Base-by-base conservation (phyloP, 768 basidiomycete species). In the Harrya chromipes region DNA sequence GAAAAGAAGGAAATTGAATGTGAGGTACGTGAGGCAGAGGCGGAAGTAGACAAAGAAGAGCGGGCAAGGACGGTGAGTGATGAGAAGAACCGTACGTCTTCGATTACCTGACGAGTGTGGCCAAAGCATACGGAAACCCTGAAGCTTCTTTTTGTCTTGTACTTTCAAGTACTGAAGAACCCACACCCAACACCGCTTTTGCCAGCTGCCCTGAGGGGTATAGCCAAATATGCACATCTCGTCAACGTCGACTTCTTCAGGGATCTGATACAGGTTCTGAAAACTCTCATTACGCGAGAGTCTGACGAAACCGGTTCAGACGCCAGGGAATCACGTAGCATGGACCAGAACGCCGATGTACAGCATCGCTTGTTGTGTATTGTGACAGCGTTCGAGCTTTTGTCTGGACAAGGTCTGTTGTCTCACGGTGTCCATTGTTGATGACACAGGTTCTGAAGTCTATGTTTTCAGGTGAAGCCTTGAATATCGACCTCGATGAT, bases 171-270 rank as follows among this genome's bases (percentile, higher is more conserved):
- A 59, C 76, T 99, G 57, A 99, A 98, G 71, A 84, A 83, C 65
- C 83, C 90, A 11, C 75, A 73, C 20, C 83, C 86, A 27, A 88
- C 88, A 2, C 81, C 84, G 16, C 77, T 98, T 9, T 77, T 98
- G 13, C 85, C 92, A 19, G 81, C 88, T 27, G 94, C 94, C 37
- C 76, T 99, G 55, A 85, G 87, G 61, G 97, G 97, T 53, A 88
- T 98, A 60, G 84, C 94, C 3, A 85, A 83, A 71, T 98, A 91
- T 63, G 87, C 95, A 1, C 97, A 98, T 66, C 81, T 97, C 50
- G 93, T 99, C 67, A 99, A 97, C 69, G 81, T 98, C 59, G 94
- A 99, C 67, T 98, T 99, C 72, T 99, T 98, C 82, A 85, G 87
- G 62, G 97, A 99, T 71, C 76, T 99, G 40, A 79, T 99, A 74